These are phyloP conservation scores for Chlorella vulgaris DNA, from an alignment of 139 green algal genomes.

Conservation along the genomic window DNA sequence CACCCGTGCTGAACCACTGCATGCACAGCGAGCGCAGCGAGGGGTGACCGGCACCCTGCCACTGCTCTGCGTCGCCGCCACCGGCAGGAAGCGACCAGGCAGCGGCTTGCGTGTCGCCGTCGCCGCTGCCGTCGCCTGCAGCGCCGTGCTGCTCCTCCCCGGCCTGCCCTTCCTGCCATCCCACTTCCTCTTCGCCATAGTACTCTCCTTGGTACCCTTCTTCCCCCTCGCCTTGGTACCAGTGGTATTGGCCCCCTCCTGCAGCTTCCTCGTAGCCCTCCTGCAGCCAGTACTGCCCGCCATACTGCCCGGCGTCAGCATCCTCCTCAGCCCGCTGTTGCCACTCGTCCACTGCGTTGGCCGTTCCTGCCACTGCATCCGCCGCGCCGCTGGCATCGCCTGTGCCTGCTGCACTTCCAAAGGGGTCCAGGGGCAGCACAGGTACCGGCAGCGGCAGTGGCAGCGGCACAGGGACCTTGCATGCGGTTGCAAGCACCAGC, in stretches of 20 bases:
- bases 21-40: constrained; percentile 64
- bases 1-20: constrained; percentile 50
- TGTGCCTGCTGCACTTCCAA: not conserved
- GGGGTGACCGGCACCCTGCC: constrained; percentile 17
- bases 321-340: not conserved
- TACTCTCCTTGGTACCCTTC: not conserved
- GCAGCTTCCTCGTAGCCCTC: too few species aligned
- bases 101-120: constrained; percentile 1
- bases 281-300: too few species aligned
- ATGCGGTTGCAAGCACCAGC: too few species aligned
- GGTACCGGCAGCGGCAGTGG: constrained; percentile 20
- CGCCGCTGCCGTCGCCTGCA: constrained; percentile 1
- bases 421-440: not conserved
- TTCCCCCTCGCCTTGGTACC: too few species aligned
- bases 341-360: not conserved
- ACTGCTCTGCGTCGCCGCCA: constrained; percentile 10
- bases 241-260: too few species aligned
- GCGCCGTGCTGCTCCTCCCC: not conserved
- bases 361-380: not conserved
- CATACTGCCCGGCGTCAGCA: too few species aligned
- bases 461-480: not conserved
- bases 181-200: not conserved
- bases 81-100: not conserved
- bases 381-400: not conserved
- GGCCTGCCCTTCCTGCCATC: constrained; percentile 6